Percentiles rank a stretch among this genome's conserved stretches.
Evolutionary conservation across 1,139 yeast species (phyloP).

Genomic region (Suhomyces chickasaworum): DNA sequence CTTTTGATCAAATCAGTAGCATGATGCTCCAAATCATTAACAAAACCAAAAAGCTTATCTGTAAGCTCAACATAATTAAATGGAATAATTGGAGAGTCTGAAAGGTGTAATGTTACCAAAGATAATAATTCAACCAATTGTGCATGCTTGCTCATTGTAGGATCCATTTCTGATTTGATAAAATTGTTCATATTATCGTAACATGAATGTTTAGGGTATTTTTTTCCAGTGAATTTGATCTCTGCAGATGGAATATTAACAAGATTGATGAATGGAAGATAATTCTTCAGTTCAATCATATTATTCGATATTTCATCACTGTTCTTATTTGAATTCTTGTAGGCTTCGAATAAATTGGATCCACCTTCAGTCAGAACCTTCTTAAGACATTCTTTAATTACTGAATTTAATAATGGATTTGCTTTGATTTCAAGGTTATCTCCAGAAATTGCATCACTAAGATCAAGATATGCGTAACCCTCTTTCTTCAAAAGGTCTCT

Average conservation of each 20-base stretch:
- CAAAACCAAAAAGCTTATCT: slow-evolving; percentile 43
- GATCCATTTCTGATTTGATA: slow-evolving; percentile 49
- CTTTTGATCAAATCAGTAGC: slow-evolving; percentile 26
- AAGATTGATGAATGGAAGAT: slow-evolving; percentile 63
- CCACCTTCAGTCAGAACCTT: slow-evolving; percentile 27
- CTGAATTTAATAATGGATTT: slow-evolving; percentile 62
- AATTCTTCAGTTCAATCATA: slow-evolving; percentile 60
- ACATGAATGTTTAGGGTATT: slow-evolving; percentile 65
- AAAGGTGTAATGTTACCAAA: slow-evolving; percentile 52
- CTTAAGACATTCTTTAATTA: slow-evolving; percentile 44
- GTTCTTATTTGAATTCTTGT: slow-evolving; percentile 29
- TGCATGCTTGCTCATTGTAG: slow-evolving; percentile 57
- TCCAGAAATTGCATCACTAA: slow-evolving; percentile 74
- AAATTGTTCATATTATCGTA: slow-evolving; percentile 66
- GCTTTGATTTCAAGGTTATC: slow-evolving; percentile 58
- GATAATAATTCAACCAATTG: slow-evolving; percentile 62
- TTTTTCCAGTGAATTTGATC: slow-evolving; percentile 48
- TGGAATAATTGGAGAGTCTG: slow-evolving; percentile 79
- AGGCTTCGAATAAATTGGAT: slow-evolving; percentile 31
- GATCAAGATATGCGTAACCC: slow-evolving; percentile 74
- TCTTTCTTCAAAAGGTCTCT: slow-evolving; percentile 55
- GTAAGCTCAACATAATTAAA: slow-evolving; percentile 58
- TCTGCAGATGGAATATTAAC: slow-evolving; percentile 73
- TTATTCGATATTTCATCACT: slow-evolving; percentile 36
- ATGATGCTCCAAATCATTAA: slow-evolving; percentile 52